Percentiles rank a stretch among this genome's conserved stretches.
These are phyloP conservation scores for Penicillium soppii DNA, from an alignment of 495 filamentous ascomycete genomes.

Conservation along the genomic window DNA sequence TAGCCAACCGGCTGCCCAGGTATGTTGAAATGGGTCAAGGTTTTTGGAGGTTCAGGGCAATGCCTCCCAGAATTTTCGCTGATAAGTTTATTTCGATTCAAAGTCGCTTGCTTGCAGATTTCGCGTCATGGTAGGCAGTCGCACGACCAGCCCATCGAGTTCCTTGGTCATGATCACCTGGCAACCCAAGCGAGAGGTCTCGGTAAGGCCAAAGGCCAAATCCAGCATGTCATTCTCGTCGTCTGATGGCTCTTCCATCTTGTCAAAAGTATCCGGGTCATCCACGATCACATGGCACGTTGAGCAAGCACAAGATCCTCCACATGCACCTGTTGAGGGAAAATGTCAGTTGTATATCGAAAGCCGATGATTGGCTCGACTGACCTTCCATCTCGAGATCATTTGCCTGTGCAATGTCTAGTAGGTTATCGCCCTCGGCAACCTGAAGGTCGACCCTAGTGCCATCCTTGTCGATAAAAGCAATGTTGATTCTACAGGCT, in stretches of 20 bases:
- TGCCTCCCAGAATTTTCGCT: neutral
- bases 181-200: slow-evolving; percentile 94
- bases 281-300: slow-evolving; percentile 96
- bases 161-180: slow-evolving; percentile 90
- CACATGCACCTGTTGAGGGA: slow-evolving; percentile 68
- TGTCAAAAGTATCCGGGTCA: slow-evolving; percentile 80
- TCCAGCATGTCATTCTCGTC: slow-evolving; percentile 99
- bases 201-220: slow-evolving; percentile 90
- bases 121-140: slow-evolving; percentile 87
- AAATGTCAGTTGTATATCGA: neutral
- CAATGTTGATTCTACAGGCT: slow-evolving; percentile 69
- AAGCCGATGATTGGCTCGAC: slow-evolving; percentile 3
- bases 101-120: slow-evolving; percentile 97
- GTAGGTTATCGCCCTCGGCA: slow-evolving; percentile 80
- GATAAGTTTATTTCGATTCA: slow-evolving; percentile 33
- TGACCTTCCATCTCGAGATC: slow-evolving; percentile 96
- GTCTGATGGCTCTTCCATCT: slow-evolving; percentile 88
- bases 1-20: neutral
- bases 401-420: slow-evolving; percentile 92
- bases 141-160: slow-evolving; percentile 81
- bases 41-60: slow-evolving; percentile 2
- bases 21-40: neutral
- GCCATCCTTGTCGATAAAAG: slow-evolving; percentile 94
- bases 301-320: slow-evolving; percentile 93
- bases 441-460: slow-evolving; percentile 73